These are phyloP conservation scores for Penicillium griseofulvum DNA, from an alignment of 2,329 filamentous ascomycete species.

Conservation along the genomic window DNA sequence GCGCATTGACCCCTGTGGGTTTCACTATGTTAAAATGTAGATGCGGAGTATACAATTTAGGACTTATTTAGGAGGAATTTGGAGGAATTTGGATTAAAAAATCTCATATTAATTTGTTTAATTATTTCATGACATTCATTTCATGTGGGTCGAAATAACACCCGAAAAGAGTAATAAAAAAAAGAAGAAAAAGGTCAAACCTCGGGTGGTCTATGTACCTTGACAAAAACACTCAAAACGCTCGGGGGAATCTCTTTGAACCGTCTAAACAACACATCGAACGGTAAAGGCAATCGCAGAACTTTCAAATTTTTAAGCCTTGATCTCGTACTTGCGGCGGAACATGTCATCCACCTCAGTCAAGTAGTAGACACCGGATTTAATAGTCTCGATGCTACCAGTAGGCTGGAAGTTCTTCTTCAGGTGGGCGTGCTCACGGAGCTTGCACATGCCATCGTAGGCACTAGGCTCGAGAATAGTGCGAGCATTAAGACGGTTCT, in stretches of 20 bases:
- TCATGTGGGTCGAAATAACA: constrained; percentile 9
- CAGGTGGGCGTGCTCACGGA: constrained; percentile 79
- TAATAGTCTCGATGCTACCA: constrained; percentile 66
- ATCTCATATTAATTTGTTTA: constrained; percentile 5
- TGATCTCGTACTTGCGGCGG: constrained; percentile 73
- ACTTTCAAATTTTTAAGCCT: constrained; percentile 55
- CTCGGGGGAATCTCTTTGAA: constrained; percentile 36
- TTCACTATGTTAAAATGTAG: background rate
- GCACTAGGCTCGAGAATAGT: constrained; percentile 66
- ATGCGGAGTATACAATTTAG: too few species aligned
- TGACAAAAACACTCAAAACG: constrained; percentile 27
- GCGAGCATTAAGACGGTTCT: constrained; percentile 64
- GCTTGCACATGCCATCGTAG: constrained; percentile 76
- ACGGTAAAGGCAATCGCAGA: constrained; percentile 24
- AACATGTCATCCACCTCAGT: constrained; percentile 81
- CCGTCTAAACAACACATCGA: constrained; percentile 33
- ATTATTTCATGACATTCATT: constrained; percentile 24
- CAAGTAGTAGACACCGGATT: constrained; percentile 71
- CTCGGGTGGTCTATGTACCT: constrained; percentile 23
- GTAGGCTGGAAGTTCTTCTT: constrained; percentile 73
- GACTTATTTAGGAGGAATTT: background rate
- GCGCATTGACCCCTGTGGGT: constrained; percentile 3
- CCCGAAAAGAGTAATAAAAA: constrained; percentile 11
- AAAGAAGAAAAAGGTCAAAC: constrained; percentile 7
- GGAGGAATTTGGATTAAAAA: too few species aligned